Percentiles rank a stretch among this genome's conserved stretches.
Evolutionary conservation across 805 yeast species (phyloP).

Genomic region (Candida tibetensis): DNA sequence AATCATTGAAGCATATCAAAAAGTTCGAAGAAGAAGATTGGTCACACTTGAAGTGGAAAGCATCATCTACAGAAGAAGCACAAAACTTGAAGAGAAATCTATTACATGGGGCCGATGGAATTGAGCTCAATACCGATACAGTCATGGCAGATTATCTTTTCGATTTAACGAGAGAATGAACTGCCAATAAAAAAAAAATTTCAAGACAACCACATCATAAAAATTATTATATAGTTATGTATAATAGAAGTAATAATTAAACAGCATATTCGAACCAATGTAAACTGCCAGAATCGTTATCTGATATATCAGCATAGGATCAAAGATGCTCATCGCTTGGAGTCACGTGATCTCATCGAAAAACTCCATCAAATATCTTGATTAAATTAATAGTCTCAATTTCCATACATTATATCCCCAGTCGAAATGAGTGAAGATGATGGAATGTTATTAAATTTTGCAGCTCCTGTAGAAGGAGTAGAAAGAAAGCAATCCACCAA

Average conservation of each 20-base stretch:
- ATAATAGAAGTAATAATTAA: too few species aligned
- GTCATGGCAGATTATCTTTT: conserved; percentile 26
- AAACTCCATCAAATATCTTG: too few species aligned
- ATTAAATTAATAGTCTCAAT: too few species aligned
- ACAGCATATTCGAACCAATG: too few species aligned
- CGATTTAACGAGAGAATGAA: conserved; percentile 15
- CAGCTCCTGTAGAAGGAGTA: conserved; percentile 35
- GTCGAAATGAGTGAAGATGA: conserved; percentile 56
- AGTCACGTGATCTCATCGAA: too few species aligned
- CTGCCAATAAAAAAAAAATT: too few species aligned
- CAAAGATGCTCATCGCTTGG: too few species aligned
- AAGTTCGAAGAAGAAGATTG: conserved; percentile 42
- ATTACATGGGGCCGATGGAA: conserved; percentile 14
- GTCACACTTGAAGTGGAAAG: conserved; percentile 31
- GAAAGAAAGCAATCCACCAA: conserved; percentile 27
- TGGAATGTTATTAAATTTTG: conserved; percentile 74
- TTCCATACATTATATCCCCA: conserved; percentile 3
- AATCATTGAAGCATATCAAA: conserved; percentile 37
- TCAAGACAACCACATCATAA: too few species aligned
- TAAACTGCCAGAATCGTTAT: too few species aligned
- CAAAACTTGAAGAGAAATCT: conserved; percentile 14
- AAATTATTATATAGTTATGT: neutral
- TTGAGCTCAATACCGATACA: conserved; percentile 19
- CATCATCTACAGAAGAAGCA: conserved; percentile 16
- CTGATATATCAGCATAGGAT: too few species aligned